Base-by-base conservation (phyloP, 2,329 filamentous ascomycete genomes). In the Phaeophleospora eucalypticola region DNA sequence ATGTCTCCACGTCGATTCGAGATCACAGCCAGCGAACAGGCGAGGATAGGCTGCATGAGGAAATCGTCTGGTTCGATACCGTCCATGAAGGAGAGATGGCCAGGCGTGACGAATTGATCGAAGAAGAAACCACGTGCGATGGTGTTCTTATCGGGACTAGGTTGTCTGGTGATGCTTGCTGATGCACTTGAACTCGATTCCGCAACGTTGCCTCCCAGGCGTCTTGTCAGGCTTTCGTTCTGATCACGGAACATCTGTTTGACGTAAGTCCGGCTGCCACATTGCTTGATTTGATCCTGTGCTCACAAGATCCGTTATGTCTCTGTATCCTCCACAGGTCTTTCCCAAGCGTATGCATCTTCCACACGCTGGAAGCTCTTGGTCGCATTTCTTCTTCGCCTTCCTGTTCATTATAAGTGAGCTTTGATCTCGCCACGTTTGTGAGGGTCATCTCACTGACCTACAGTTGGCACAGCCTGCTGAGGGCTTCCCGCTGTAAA, bases 241-340 rank as follows among this genome's bases (percentile, higher is more conserved):
- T 57, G 43, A 36, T 57, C 49, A 10, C 49, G 49, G 29, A 57
- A 57, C 29, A 52, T 49, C 14, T 14, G 4, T 12, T 15, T 9
- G 8, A 39, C 15, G 19, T n/a, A n/a, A 37, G 35, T 4, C 18
- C 35, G 9, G 33, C 20, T 37, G 35, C 14, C 35, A 37, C 35
- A 8, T 37, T 18, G n/a, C n/a, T n/a, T n/a, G n/a, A n/a, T n/a
- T n/a, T n/a, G n/a, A n/a, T n/a, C n/a, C n/a, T n/a, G n/a, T n/a
- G n/a, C n/a, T n/a, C n/a, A 39, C 21, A 3, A 56, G 48, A 16
- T 51, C 51, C 17, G 47, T 37, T 4, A 52, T 29, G 36, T 57
- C 47, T 15, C 54, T 46, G 32, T 57, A 57, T 12, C 51, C 54
- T 17, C 53, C 48, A 34, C 54, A 57, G 3, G 48, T 36, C 29